Evolutionary conservation across 2,329 filamentous ascomycete species (phyloP).

Genomic region (Alternaria brassicicola): DNA sequence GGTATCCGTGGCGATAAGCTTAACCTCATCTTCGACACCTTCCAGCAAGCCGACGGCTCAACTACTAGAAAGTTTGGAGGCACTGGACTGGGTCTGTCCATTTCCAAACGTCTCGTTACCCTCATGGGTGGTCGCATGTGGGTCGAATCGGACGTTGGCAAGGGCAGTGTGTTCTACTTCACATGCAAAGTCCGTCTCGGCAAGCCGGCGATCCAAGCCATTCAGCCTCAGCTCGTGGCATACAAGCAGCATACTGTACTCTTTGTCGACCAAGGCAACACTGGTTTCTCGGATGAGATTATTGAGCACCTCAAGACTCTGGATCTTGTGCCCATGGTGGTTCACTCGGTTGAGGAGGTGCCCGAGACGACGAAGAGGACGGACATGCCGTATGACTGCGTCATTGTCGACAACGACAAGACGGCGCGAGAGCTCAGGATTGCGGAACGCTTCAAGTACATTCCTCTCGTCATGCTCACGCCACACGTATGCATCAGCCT

Average conservation of each 20-base stretch:
- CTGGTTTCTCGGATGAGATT: slow-evolving; percentile 76
- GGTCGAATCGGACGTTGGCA: slow-evolving; percentile 91
- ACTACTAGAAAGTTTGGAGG: slow-evolving; percentile 96
- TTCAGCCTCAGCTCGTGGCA: slow-evolving; percentile 83
- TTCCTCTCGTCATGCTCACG: slow-evolving; percentile 90
- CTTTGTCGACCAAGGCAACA: slow-evolving; percentile 91
- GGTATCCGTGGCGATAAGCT: slow-evolving; percentile 95
- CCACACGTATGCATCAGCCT: slow-evolving; percentile 88
- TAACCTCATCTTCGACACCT: slow-evolving; percentile 97
- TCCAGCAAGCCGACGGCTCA: slow-evolving; percentile 96
- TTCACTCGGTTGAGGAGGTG: slow-evolving; percentile 75
- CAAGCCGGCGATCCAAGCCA: slow-evolving; percentile 75
- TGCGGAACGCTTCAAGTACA: slow-evolving; percentile 96
- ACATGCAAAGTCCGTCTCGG: slow-evolving; percentile 90
- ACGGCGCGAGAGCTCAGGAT: slow-evolving; percentile 84
- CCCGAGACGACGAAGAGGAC: slow-evolving; percentile 57
- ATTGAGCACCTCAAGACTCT: slow-evolving; percentile 77
- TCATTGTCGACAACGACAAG: slow-evolving; percentile 92
- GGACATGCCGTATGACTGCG: slow-evolving; percentile 82
- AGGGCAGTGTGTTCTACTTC: slow-evolving; percentile 95
- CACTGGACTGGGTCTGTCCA: slow-evolving; percentile 90
- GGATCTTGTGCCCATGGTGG: slow-evolving; percentile 80
- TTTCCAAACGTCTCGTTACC: slow-evolving; percentile 92
- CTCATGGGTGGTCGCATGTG: slow-evolving; percentile 96
- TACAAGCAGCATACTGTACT: slow-evolving; percentile 92